Base-by-base conservation (phyloP, 805 yeast genomes). In the Scheffersomyces stipitis region DNA sequence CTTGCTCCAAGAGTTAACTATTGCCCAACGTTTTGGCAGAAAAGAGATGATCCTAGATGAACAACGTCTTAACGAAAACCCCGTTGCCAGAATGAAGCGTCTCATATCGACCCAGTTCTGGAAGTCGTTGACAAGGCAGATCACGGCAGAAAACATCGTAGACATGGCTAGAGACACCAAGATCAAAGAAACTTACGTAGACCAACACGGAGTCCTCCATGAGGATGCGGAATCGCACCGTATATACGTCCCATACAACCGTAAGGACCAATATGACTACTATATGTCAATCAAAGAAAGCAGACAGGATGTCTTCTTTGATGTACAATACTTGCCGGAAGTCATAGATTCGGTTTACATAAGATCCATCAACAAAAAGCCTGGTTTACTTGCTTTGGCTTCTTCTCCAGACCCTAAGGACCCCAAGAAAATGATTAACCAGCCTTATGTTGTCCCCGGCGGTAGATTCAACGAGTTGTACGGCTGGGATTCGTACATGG, bases 401-500 rank as follows among this genome's bases (percentile, higher is more conserved):
- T 76, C 86, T 70, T 73, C 72, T 42, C 74, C 58, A 15, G 80
- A 80, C 46, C 80, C 83, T 5, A 52, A 64, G 3, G 76, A 80
- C 38, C 75, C 76, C 28, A 56, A 54, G 13, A 69, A 73, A 10
- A 49, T 83, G 31, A 68, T 75, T 27, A 87, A 89, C 15, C 80
- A 75, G 52, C 96, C 96, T 0, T 91, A 91, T 60, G 85, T 87
- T 13, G 98, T 91, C 16, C 99, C 99, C 1, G 99, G 99, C 13
- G 98, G 99, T 15, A 71, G 99, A 45, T 91, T 91, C 64, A 93
- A 93, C 64, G 99, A 91, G 64, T 75, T 89, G 40, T 91, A 93
- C 54, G 99, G 98, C 12, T 91, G 99, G 99, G 99, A 91, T 60
- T 88, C 96, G 2, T 91, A 93, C 56, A 86, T 93, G 83, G 89